Evolutionary conservation across 192 early-diverging fungal genomes (phyloP), one percentile per base, ranked within the genome.

Genomic region (Linderina pennispora): DNA sequence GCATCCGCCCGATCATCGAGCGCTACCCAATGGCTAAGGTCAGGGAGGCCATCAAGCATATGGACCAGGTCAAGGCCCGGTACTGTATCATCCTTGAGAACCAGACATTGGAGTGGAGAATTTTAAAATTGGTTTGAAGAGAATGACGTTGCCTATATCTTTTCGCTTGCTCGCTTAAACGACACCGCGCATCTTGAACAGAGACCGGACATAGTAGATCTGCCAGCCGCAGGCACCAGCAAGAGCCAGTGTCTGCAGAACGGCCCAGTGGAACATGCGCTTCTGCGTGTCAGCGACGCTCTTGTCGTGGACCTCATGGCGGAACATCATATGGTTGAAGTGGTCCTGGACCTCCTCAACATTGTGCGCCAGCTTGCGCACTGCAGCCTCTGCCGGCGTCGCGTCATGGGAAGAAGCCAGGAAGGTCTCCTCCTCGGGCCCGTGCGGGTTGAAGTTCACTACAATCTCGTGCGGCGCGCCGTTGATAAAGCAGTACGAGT

Each of bases 1-100:
- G 74, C 26, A 78, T 91, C 19, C 65, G 70, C 18, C 76, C 86
- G 3, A 77, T 74, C 61, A 70, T 89, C 33, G 81, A 88, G 58
- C 75, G 57, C 44, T 67, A 74, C 36, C 77, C 83, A 8, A 71
- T 86, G 57, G 71, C 60, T 19, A 65, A 85, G 24, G 69, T 75
- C 31, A 81, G 84, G 40, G 74, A 77, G 44, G 89, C 78, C 7
- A 45, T 86, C 28, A 55, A 80, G 55, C 57, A 53, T 26, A 55
- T 88, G 32, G 74, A 31, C 28, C 28, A 31, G 5, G 28, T 5
- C 28, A 31, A 31, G 28, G 11, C 28, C 28, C 5, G 28, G 28
- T 11, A 31, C 28, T 31, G 28, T 11, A 11, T 31, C 28, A 11
- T 31, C 11, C 28, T 31, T 11, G 6, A 31, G 28, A 31, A 31